A percentile compares a stretch with the other conserved stretches of the same genome.
phyloP scores from a whole-genome alignment of 306 rosid genomes.

The Gynostemma pentaphyllum region DNA sequence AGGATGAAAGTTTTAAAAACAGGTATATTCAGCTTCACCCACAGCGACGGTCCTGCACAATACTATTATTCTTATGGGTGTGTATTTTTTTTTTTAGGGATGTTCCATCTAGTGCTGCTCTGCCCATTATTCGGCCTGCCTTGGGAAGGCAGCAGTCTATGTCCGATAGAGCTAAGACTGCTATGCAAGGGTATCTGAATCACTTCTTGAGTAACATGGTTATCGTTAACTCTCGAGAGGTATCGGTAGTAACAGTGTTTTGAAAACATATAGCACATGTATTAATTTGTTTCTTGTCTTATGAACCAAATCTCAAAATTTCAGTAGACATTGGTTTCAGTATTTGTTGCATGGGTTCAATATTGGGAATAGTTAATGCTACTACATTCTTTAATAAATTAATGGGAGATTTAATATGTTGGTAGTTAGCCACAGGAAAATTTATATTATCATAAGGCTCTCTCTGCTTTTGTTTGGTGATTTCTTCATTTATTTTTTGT shows the following conservation, averaged over 20 bases:
- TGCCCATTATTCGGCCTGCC: slow-evolving; percentile 90
- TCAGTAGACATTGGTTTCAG: background rate
- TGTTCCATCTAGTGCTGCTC: slow-evolving; percentile 96
- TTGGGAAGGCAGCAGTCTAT: slow-evolving; percentile 85
- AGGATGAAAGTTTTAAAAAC: slow-evolving; percentile 63
- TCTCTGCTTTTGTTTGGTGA: background rate
- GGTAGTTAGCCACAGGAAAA: too few species aligned
- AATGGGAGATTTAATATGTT: background rate
- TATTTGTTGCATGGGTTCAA: background rate
- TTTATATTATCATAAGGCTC: background rate
- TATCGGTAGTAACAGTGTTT: slow-evolving; percentile 16
- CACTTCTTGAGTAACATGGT: slow-evolving; percentile 91
- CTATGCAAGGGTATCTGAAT: slow-evolving; percentile 98
- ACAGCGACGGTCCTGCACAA: slow-evolving; percentile 9
- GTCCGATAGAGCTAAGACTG: slow-evolving; percentile 80
- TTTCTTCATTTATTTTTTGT: background rate
- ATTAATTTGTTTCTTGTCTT: background rate
- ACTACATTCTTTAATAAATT: background rate
- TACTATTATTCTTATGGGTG: slow-evolving; percentile 14
- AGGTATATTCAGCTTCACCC: slow-evolving; percentile 31
- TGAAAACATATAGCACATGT: background rate
- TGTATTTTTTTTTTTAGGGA: slow-evolving; percentile 60
- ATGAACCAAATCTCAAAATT: background rate
- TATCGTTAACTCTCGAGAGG: slow-evolving; percentile 95
- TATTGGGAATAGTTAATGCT: background rate